phyloP scores from a whole-genome alignment of 768 basidiomycete genomes.

The Psilocybe tampanensis region DNA sequence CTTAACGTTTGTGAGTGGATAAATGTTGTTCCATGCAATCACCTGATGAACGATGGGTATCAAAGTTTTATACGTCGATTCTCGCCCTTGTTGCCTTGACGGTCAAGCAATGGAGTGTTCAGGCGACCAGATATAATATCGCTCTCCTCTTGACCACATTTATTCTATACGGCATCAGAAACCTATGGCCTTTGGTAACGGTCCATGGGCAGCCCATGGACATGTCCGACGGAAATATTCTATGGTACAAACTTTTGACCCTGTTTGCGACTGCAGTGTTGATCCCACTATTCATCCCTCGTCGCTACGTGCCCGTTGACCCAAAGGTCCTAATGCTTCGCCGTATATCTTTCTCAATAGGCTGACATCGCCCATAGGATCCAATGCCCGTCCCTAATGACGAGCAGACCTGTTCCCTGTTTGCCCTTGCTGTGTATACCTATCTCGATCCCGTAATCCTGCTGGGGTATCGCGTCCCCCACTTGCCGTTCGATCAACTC shows the following conservation, averaged over 20 bases:
- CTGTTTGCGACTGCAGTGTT: conserved; percentile 44
- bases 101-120: conserved; percentile 30
- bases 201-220: conserved; percentile 48
- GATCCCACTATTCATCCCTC: conserved; percentile 58
- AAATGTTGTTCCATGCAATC: background rate
- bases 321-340: conserved; percentile 30
- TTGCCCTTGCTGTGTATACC: conserved; percentile 46
- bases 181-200: conserved; percentile 60
- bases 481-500: conserved; percentile 50
- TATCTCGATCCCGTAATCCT: conserved; percentile 58
- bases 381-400: conserved; percentile 37
- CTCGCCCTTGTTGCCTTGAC: conserved; percentile 39
- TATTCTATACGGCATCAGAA: conserved; percentile 52
- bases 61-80: conserved; percentile 37
- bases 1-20: conserved; percentile 12
- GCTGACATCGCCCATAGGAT: conserved; percentile 26
- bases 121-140: conserved; percentile 27
- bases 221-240: conserved; percentile 38
- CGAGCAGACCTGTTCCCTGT: conserved; percentile 53
- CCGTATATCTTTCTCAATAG: background rate
- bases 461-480: conserved; percentile 43
- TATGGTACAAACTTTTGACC: conserved; percentile 52
- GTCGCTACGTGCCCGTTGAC: conserved; percentile 54
- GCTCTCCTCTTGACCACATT: conserved; percentile 32
- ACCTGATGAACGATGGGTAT: background rate